These are phyloP conservation scores for Ceratocystis huliohia DNA, from an alignment of 2,329 filamentous ascomycete species.

Conservation along the genomic window DNA sequence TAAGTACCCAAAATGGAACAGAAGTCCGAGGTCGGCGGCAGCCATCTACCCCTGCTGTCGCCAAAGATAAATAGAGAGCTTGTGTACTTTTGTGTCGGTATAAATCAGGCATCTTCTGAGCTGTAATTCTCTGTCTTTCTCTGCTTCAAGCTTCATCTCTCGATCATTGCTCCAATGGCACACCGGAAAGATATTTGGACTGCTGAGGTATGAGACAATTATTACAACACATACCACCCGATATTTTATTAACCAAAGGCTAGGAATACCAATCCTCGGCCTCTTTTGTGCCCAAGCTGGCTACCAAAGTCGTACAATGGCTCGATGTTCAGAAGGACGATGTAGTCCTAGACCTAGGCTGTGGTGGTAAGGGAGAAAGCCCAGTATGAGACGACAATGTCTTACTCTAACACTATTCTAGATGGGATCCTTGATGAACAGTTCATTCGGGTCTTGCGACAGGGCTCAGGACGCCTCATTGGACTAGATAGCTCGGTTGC, in stretches of 20 bases:
- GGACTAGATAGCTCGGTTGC: conserved; percentile 46
- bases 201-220: conserved; percentile 27
- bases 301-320: conserved; percentile 45
- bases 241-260: background rate
- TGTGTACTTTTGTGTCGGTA: background rate
- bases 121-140: background rate
- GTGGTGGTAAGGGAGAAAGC: conserved; percentile 36
- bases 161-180: background rate
- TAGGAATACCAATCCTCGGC: conserved; percentile 49
- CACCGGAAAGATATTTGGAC: conserved; percentile 30
- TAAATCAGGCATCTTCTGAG: background rate
- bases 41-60: background rate
- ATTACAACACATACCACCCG: background rate
- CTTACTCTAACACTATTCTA: conserved; percentile 23
- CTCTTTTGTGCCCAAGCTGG: conserved; percentile 51
- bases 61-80: background rate
- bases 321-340: conserved; percentile 47
- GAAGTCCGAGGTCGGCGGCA: conserved; percentile 22
- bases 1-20: conserved; percentile 11
- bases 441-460: conserved; percentile 35
- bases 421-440: conserved; percentile 48
- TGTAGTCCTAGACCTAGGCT: conserved; percentile 49
- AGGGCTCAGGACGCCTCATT: conserved; percentile 38
- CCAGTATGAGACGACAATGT: conserved; percentile 5
- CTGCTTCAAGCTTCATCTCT: background rate